phyloP scores from a whole-genome alignment of 139 green algal genomes.

The Edaphochlamys debaryana region DNA sequence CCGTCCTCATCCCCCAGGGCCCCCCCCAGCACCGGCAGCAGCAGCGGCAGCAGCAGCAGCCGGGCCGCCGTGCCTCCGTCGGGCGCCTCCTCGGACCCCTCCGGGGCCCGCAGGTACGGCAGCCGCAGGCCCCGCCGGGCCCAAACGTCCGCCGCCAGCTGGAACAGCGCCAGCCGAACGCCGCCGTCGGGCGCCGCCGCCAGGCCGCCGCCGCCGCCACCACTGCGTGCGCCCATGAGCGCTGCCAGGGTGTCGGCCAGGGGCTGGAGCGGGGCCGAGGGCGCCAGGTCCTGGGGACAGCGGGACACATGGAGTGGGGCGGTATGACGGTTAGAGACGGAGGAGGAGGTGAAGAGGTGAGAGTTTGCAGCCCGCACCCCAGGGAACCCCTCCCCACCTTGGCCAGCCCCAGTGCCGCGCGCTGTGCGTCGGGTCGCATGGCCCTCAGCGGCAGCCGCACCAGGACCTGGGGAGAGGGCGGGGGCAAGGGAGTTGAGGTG shows the following conservation, averaged over 20 bases:
- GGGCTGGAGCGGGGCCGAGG: neutral
- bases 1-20: slow-evolving; percentile 7
- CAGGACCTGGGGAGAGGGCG: no score
- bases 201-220: neutral
- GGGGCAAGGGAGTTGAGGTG: no score
- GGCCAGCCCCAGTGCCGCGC: neutral
- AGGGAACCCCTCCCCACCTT: neutral
- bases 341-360: no score
- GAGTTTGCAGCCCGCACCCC: no score
- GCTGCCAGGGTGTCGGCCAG: neutral
- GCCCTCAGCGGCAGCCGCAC: neutral
- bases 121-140: neutral
- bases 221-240: no score
- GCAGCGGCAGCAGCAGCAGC: slow-evolving; percentile 3
- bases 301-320: no score
- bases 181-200: neutral
- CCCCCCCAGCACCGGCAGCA: slow-evolving; percentile 26
- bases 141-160: neutral
- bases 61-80: no score
- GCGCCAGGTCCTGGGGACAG: neutral
- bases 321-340: no score
- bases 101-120: no score
- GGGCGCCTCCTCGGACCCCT: no score
- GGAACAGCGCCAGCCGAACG: slow-evolving; percentile 14
- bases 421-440: slow-evolving; percentile 8